phyloP scores from a whole-genome alignment of 1,284 basidiomycete genomes.

The Cryptococcus sp. region DNA sequence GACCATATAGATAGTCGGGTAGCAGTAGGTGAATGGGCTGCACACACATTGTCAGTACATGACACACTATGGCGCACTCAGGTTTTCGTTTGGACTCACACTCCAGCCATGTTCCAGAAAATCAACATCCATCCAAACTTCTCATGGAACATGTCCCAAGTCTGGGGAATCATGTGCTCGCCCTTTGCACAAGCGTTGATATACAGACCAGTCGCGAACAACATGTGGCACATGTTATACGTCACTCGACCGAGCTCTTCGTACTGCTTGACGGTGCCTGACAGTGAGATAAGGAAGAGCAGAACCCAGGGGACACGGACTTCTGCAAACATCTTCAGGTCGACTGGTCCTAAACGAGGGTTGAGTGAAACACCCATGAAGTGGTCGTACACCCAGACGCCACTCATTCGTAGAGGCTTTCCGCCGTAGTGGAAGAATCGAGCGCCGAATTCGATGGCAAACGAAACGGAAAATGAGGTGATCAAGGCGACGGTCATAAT shows the following conservation, averaged over 20 bases:
- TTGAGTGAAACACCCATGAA: slow-evolving; percentile 97
- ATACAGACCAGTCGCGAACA: slow-evolving; percentile 92
- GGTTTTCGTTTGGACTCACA: slow-evolving; percentile 37
- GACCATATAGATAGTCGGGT: slow-evolving; percentile 97
- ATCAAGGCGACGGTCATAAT: slow-evolving; percentile 96
- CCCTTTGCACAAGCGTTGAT: slow-evolving; percentile 94
- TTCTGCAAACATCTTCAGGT: slow-evolving; percentile 99
- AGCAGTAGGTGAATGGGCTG: slow-evolving; percentile 74
- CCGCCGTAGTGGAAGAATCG: slow-evolving; percentile 65
- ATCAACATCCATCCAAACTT: slow-evolving; percentile 95
- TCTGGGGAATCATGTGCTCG: slow-evolving; percentile 97
- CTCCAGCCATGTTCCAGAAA: slow-evolving; percentile 97
- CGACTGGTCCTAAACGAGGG: slow-evolving; percentile 88
- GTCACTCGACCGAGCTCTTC: slow-evolving; percentile 89
- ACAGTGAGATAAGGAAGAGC: slow-evolving; percentile 89
- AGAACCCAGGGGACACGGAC: slow-evolving; percentile 98
- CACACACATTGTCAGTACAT: not conserved
- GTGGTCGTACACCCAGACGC: slow-evolving; percentile 89
- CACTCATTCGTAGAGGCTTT: slow-evolving; percentile 85
- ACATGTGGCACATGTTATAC: slow-evolving; percentile 98
- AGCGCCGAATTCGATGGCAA: slow-evolving; percentile 75
- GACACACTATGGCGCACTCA: not conserved
- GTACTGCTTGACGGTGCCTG: slow-evolving; percentile 94
- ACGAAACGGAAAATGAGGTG: slow-evolving; percentile 78
- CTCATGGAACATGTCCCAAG: slow-evolving; percentile 98